Percentiles rank a stretch among this genome's conserved stretches.
These are phyloP conservation scores for Dactylis glomerata DNA, from an alignment of 176 grass and related monocot species.

Conservation along the genomic window DNA sequence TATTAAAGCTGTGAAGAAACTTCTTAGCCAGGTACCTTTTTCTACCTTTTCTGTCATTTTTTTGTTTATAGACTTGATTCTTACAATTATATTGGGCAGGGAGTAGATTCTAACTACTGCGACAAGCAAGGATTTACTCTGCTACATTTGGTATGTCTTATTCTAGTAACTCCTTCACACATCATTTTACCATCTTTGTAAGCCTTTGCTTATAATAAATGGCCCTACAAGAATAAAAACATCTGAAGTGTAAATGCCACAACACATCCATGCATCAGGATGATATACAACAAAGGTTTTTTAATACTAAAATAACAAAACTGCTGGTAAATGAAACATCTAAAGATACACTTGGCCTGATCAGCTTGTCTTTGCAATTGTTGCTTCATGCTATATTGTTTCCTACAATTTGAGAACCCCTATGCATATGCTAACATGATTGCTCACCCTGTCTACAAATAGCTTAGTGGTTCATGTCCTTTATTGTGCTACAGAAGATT, in stretches of 20 bases:
- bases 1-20: conserved; percentile 65
- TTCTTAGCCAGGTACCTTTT: conserved; percentile 71
- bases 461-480: not conserved
- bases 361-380: not conserved
- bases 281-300: not conserved
- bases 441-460: conserved; percentile 18
- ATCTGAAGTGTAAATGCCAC: not conserved
- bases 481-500: not conserved
- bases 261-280: not conserved
- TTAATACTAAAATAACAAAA: not conserved
- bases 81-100: conserved; percentile 53
- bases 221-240: not conserved
- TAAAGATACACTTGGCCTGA: not conserved
- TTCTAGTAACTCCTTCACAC: not conserved
- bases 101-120: conserved; percentile 90
- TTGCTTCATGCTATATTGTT: not conserved
- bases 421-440: not conserved
- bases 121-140: conserved; percentile 95
- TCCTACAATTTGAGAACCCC: not conserved
- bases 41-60: conserved; percentile 28
- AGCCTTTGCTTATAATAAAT: not conserved
- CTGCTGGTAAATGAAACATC: not conserved
- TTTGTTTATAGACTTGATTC: conserved; percentile 21
- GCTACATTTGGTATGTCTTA: conserved; percentile 81
- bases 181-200: not conserved